Percentiles rank a stretch among this genome's conserved stretches.
phyloP scores from a whole-genome alignment of 148 eudicot genomes.

The Rhododendron mucronatum region DNA sequence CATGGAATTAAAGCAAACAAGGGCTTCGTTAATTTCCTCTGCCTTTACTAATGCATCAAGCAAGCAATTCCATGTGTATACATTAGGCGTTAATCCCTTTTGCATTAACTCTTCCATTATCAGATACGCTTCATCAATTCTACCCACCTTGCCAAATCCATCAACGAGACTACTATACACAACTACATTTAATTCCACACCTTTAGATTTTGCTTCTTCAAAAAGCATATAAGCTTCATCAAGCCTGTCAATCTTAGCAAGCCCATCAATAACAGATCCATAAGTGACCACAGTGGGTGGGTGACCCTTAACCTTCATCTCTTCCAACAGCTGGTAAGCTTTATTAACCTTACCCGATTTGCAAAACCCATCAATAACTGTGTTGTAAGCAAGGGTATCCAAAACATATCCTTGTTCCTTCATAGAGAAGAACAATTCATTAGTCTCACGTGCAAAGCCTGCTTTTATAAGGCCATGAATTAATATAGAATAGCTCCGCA shows the following conservation, averaged over 20 bases:
- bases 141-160: slow-evolving; percentile 92
- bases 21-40: slow-evolving; percentile 88
- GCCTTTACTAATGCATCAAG: slow-evolving; percentile 85
- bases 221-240: slow-evolving; percentile 99
- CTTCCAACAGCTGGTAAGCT: slow-evolving; percentile 93
- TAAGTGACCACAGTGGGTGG: slow-evolving; percentile 80
- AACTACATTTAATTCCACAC: slow-evolving; percentile 60
- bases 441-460: slow-evolving; percentile 83
- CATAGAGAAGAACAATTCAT: slow-evolving; percentile 65
- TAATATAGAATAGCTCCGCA: slow-evolving; percentile 79
- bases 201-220: slow-evolving; percentile 89
- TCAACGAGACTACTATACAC: slow-evolving; percentile 88
- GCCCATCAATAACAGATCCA: slow-evolving; percentile 92
- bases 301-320: slow-evolving; percentile 80
- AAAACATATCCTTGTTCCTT: slow-evolving; percentile 76
- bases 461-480: slow-evolving; percentile 87
- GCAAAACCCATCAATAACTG: slow-evolving; percentile 86
- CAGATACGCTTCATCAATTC: slow-evolving; percentile 91
- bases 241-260: slow-evolving; percentile 92
- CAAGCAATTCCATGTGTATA: slow-evolving; percentile 86
- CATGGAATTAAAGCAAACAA: slow-evolving; percentile 87
- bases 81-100: slow-evolving; percentile 58
- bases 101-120: slow-evolving; percentile 97
- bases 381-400: slow-evolving; percentile 80
- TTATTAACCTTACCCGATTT: slow-evolving; percentile 84